These are phyloP conservation scores for Podaxis sp. DNA, from an alignment of 768 basidiomycete genomes.

Conservation along the genomic window DNA sequence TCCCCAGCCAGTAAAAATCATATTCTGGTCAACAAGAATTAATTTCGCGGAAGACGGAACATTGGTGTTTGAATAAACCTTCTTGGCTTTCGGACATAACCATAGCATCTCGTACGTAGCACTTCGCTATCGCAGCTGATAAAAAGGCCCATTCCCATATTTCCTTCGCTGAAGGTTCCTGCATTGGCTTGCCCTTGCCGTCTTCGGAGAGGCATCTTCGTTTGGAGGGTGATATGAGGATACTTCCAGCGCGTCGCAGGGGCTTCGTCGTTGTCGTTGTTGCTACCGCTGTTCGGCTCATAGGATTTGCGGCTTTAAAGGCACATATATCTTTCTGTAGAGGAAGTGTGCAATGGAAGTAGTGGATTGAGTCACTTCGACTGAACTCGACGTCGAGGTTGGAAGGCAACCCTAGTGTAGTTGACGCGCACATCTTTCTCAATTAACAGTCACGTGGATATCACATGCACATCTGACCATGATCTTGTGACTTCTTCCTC, in stretches of 20 bases:
- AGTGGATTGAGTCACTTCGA: background rate
- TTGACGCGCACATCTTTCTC: background rate
- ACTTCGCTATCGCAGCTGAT: slow-evolving; percentile 51
- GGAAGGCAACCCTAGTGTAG: background rate
- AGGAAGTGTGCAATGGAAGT: too few relatives aligned
- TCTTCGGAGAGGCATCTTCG: slow-evolving; percentile 5
- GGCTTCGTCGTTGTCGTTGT: slow-evolving; percentile 3
- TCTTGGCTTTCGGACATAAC: slow-evolving; percentile 34
- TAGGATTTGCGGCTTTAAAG: background rate
- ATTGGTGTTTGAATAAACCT: slow-evolving; percentile 21
- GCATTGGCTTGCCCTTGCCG: background rate
- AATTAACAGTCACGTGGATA: background rate
- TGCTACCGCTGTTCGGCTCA: slow-evolving; percentile 15
- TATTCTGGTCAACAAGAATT: slow-evolving; percentile 31
- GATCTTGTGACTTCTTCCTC: background rate
- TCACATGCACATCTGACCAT: background rate
- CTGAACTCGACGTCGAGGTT: background rate
- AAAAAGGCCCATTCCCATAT: slow-evolving; percentile 58
- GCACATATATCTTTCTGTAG: background rate
- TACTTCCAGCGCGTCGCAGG: background rate
- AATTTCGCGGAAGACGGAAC: slow-evolving; percentile 6
- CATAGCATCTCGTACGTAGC: slow-evolving; percentile 51
- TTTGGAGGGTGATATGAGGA: slow-evolving; percentile 18
- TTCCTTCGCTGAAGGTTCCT: slow-evolving; percentile 21
- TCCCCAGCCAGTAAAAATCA: slow-evolving; percentile 72